Evolutionary conservation across 1,284 basidiomycete species (phyloP), one percentile per base, ranked within the genome.

Genomic region (Tilletia walkeri): DNA sequence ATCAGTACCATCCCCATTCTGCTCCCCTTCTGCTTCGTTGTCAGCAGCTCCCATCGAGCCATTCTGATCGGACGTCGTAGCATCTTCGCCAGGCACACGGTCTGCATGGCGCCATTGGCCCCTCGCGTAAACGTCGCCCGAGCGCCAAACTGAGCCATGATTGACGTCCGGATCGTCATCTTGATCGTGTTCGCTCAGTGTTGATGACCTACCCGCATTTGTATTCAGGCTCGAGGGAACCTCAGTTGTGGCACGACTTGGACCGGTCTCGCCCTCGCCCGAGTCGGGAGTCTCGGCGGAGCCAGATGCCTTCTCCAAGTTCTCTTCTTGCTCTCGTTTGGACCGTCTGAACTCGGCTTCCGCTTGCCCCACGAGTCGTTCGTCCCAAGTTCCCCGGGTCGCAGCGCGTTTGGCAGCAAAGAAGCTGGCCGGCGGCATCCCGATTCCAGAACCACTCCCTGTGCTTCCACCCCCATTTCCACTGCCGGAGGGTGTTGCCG

Each of bases 21-120:
- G 6, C 59, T 63, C 59, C 34, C 24, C 24, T 30, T 53, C 50
- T 18, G n/a, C 50, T n/a, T 24, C 50, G 20, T 18, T 24, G 16
- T 24, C 16, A 30, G 24, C 24, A 30, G 24, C 24, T 30, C 24
- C 24, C 24, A 30, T 30, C 24, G 24, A 30, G 24, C 24, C 24
- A 5, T 53, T 53, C 50, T 9, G 6, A 18, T 12, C 50, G 12
- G 12, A 3, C 50, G 50, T 53, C 1, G 50, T 18, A 34, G 34
- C 3, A 14, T 63, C 54, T n/a, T 14, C 54, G 3, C 59, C 59
- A 41, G 59, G 59, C 18, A 63, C 38, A 10, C 36, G 59, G 6
- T 63, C 59, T 12, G 59, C 59, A 5, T 16, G 12, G 36, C 59
- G 59, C 59, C 59, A 63, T 20, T 63, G 59, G 4, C 59, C 59